phyloP scores from a whole-genome alignment of 31 red algal genomes.

The Porphyra umbilicalis region DNA sequence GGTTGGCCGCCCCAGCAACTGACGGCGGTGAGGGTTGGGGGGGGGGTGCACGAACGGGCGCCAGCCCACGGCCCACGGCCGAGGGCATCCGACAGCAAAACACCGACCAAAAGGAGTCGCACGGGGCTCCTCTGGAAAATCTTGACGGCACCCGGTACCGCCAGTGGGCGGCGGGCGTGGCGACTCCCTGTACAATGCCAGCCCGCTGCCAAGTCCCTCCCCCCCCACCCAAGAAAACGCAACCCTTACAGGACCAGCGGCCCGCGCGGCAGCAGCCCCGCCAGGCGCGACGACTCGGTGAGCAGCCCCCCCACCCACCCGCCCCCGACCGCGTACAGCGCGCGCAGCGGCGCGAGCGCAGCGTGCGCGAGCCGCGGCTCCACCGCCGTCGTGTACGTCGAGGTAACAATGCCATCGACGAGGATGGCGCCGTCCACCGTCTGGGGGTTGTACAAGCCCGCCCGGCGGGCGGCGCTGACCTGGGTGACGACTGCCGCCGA shows the following conservation, averaged over 20 bases:
- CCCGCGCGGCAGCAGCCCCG: not conserved
- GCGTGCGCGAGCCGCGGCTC: constrained; percentile 17
- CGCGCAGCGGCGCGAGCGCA: constrained; percentile 27
- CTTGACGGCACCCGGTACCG: too few relatives aligned
- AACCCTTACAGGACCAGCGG: not conserved
- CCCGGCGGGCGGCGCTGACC: not conserved
- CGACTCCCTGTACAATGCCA: too few relatives aligned
- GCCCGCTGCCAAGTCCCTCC: too few relatives aligned
- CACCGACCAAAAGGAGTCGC: too few relatives aligned
- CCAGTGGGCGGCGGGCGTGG: too few relatives aligned
- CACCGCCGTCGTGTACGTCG: constrained; percentile 46
- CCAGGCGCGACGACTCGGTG: not conserved
- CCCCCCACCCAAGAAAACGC: too few relatives aligned
- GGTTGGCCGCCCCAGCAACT: too few relatives aligned
- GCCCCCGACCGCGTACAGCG: constrained; percentile 6
- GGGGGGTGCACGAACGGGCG: too few relatives aligned
- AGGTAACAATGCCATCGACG: constrained; percentile 34
- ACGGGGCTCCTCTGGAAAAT: too few relatives aligned
- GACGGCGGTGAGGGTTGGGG: too few relatives aligned
- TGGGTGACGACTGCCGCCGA: not conserved
- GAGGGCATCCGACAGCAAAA: too few relatives aligned
- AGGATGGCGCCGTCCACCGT: constrained; percentile 49
- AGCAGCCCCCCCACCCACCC: not conserved
- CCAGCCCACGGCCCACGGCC: too few relatives aligned
- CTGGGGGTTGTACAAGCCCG: constrained; percentile 58